A percentile compares a stretch with the other conserved stretches of the same genome.
phyloP scores from a whole-genome alignment of 768 basidiomycete genomes.

The Tulasnella sp. region DNA sequence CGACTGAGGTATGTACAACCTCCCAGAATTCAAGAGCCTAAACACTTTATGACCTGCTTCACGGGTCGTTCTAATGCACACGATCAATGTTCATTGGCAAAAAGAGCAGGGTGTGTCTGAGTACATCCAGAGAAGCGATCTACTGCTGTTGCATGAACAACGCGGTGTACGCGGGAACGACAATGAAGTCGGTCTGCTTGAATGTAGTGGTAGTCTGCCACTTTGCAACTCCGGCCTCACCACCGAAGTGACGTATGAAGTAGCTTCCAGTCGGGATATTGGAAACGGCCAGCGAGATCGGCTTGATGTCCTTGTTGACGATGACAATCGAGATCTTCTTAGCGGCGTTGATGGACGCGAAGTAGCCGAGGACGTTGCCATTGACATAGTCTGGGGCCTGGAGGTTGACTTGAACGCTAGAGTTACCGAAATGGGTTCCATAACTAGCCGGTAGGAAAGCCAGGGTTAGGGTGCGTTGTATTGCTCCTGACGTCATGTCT shows the following conservation, averaged over 20 bases:
- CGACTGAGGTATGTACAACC: too few species aligned
- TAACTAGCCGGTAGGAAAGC: constrained; percentile 27
- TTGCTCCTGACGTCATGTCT: neutral
- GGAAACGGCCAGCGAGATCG: constrained; percentile 33
- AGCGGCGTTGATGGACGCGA: constrained; percentile 34
- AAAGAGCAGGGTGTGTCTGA: too few species aligned
- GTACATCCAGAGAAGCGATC: too few species aligned
- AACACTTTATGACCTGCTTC: too few species aligned
- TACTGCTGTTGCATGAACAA: constrained; percentile 31
- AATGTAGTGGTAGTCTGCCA: constrained; percentile 35
- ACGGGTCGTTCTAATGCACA: too few species aligned
- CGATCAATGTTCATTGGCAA: too few species aligned
- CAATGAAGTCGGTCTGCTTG: constrained; percentile 27
- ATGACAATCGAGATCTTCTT: constrained; percentile 36
- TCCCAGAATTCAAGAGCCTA: too few species aligned
- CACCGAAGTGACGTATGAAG: constrained; percentile 47
- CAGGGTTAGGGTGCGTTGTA: neutral
- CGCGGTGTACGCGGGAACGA: constrained; percentile 30
- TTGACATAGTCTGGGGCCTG: constrained; percentile 32
- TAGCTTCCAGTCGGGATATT: constrained; percentile 40
- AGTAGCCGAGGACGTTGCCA: constrained; percentile 36
- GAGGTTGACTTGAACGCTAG: constrained; percentile 37
- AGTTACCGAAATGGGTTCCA: constrained; percentile 36
- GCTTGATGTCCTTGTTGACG: constrained; percentile 40
- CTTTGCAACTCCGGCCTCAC: constrained; percentile 41